Evolutionary conservation across 805 yeast species (phyloP), one percentile per base, ranked within the genome.

Genomic region (Myxozyma neotropica): DNA sequence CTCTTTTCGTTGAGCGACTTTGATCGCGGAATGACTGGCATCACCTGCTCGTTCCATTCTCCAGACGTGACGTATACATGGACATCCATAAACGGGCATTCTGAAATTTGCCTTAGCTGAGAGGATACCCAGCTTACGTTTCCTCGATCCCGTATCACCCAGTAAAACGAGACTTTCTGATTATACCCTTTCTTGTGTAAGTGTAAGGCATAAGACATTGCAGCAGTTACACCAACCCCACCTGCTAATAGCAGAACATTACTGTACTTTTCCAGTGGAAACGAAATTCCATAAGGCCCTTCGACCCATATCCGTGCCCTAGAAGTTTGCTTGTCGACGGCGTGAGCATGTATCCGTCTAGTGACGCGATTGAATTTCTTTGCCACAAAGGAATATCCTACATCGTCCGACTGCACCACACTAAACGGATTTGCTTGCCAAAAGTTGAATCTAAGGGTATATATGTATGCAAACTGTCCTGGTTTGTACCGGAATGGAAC

Each of bases 211-310:
- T 82, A 77, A 1, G 83, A 75, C 45, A 80, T 74, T 7, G 81
- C 75, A 0, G 84, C 86, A 0, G 89, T 83, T 68, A 84, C 78
- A 4, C 89, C 89, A 59, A 82, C 81, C 3, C 88, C 89, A 4
- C 88, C 88, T 1, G 86, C 85, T 31, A 84, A 70, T 47, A 83
- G 77, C 6, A 83, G 72, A 1, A 81, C 79, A 49, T 75, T 75
- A 68, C 75, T 55, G 31, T 80, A 83, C 27, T 77, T 74, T 50
- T 77, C 76, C 55, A 82, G 80, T 1, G 85, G 85, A 31, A 54
- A 31, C 21, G 58, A 23, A 6, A 19, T 39, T 4, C 89, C 89
- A 66, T 85, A 85, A 2, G 88, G 86, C 0, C 89, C 89, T 68
- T 85, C 89, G 12, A 83, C 69, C 29, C 60, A 58, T 7, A 61